phyloP scores from a whole-genome alignment of 2,329 filamentous ascomycete species.

The Albifimbria verrucaria region DNA sequence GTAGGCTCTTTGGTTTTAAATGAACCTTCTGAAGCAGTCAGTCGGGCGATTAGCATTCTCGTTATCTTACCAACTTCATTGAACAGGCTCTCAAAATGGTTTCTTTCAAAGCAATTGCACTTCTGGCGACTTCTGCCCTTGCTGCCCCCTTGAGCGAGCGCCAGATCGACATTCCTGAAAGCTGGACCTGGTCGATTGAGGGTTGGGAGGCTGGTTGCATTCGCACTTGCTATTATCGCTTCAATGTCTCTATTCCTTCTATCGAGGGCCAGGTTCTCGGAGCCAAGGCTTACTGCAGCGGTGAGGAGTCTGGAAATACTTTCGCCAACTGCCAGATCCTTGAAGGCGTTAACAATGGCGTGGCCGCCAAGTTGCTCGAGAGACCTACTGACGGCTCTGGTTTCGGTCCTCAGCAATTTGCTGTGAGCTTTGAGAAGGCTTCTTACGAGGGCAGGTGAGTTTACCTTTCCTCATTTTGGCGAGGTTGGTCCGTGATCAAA shows the following conservation, averaged over 20 bases:
- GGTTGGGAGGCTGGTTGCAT: neutral
- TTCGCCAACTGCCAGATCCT: slow-evolving; percentile 1
- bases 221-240: slow-evolving; percentile 1
- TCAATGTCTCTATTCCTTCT: slow-evolving; percentile 1
- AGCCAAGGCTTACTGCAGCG: slow-evolving; percentile 2
- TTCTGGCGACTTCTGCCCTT: slow-evolving; percentile 1
- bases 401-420: neutral
- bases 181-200: slow-evolving; percentile 1
- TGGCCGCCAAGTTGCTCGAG: slow-evolving; percentile 2
- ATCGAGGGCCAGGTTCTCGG: neutral
- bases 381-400: neutral
- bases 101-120: slow-evolving; percentile 1
- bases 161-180: neutral
- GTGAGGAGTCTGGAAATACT: neutral
- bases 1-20: neutral
- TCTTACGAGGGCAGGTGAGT: slow-evolving; percentile 1
- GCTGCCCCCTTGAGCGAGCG: slow-evolving; percentile 1
- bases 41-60: neutral
- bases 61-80: neutral
- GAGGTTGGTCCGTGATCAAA: neutral
- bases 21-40: neutral
- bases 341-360: neutral
- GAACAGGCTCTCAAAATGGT: neutral
- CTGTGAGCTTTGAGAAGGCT: slow-evolving; percentile 1
- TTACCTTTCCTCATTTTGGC: neutral